A percentile compares a stretch with the other conserved stretches of the same genome.
These are phyloP conservation scores for Bruguiera parviflora DNA, from an alignment of 345 rosid genomes.

Conservation along the genomic window DNA sequence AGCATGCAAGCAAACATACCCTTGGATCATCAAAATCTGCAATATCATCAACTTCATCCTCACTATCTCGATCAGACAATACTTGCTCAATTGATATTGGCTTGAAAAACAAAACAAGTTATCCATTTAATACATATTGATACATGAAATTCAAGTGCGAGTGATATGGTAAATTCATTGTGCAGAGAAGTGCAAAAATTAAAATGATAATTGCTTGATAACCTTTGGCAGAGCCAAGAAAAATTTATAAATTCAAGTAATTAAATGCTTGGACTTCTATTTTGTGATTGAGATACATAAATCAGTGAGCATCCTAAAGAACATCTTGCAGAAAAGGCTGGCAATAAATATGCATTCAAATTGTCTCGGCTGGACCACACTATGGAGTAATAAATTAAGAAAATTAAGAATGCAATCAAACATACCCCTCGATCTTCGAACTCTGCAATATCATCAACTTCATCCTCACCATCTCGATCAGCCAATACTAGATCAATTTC, in stretches of 20 bases:
- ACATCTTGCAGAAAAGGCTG: too few relatives aligned
- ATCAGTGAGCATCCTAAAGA: too few relatives aligned
- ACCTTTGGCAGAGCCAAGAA: too few relatives aligned
- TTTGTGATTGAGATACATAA: too few relatives aligned
- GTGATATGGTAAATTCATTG: too few relatives aligned
- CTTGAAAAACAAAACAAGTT: slow-evolving; percentile 30
- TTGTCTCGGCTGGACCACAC: too few relatives aligned
- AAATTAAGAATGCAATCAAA: not conserved
- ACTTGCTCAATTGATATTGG: slow-evolving; percentile 93
- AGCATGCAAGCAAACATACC: slow-evolving; percentile 38
- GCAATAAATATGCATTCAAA: too few relatives aligned
- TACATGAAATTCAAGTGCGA: not conserved
- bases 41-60: slow-evolving; percentile 99
- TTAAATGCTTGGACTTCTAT: too few relatives aligned
- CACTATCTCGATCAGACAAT: slow-evolving; percentile 87
- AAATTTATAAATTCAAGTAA: too few relatives aligned
- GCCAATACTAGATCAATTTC: slow-evolving; percentile 82
- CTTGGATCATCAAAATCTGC: slow-evolving; percentile 96
- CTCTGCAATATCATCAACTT: slow-evolving; percentile 98
- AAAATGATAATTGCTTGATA: too few relatives aligned
- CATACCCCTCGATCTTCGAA: slow-evolving; percentile 94
- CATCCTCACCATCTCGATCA: slow-evolving; percentile 95
- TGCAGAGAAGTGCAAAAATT: too few relatives aligned
- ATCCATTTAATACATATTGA: slow-evolving; percentile 6
- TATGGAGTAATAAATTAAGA: too few relatives aligned